Base-by-base conservation (phyloP, 306 rosid genomes). In the Alnus glutinosa region DNA sequence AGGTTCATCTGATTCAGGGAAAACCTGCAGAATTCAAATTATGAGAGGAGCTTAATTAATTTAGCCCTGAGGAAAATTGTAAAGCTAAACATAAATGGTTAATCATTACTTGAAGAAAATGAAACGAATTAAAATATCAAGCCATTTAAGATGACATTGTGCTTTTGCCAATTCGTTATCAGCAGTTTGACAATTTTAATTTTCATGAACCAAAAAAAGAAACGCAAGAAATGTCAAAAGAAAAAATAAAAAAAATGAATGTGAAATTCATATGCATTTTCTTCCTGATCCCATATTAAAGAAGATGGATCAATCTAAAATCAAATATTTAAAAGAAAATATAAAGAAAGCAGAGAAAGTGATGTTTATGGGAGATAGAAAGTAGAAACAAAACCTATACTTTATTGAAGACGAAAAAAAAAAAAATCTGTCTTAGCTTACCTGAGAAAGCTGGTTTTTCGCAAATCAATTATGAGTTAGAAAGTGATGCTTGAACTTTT, bases 401-500 rank as follows among this genome's bases (percentile, higher is more conserved):
- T 44, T 19, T 10, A 46, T n/a, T 52, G 58, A 77, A 62, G 51
- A 68, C 42, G 23, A 11, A 18, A 14, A 46, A 34, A 44, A 73
- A 82, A 19, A 54, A 37, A 16, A 10, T 3, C 15, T 37, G 15
- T 52, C 32, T 14, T 42, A 58, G 86, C 86, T 79, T 42, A 58
- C 88, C 86, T 79, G 81, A 63, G 79, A 81, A 67, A 54, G 55
- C 19, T 61, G 79, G 36, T 71, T 67, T 67, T 50, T 39, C 12
- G 59, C 34, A 39, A 75, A 77, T 80, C 58, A 80, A 64, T 74
- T 67, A 62, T 75, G 50, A 10, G 69, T 42, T 59, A 66, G 66
- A 75, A 57, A 71, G 30, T 61, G 76, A 73, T 36, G 11, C 59
- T 37, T 10, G 44, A 55, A 69, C 36, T 73, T 55, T 18, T 80